A percentile compares a stretch with the other conserved stretches of the same genome.
Evolutionary conservation across 2,329 filamentous ascomycete species (phyloP).

Genomic region (Fusarium duplospermum): DNA sequence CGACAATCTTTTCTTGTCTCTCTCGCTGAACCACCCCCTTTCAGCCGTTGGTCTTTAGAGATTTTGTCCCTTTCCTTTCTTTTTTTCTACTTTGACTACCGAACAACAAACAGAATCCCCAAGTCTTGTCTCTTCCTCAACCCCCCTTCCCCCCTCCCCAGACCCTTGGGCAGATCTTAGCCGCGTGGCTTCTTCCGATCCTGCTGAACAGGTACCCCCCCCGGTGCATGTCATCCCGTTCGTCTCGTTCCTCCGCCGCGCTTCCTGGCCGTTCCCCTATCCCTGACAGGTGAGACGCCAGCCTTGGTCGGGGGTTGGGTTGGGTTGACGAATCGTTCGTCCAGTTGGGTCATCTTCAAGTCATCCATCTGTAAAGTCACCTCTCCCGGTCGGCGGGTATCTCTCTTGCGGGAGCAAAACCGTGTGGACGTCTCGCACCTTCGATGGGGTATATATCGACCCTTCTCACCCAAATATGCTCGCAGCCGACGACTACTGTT

Average conservation of each 20-base stretch:
- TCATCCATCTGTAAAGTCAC: not conserved
- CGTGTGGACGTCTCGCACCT: not conserved
- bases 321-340: not conserved
- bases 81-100: not conserved
- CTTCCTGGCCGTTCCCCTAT: not conserved
- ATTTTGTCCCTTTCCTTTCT: not conserved
- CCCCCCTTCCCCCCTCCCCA: not conserved
- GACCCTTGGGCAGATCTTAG: not conserved
- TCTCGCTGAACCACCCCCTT: not conserved
- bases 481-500: not conserved
- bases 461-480: conserved; percentile 15
- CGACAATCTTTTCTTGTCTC: not conserved
- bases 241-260: not conserved
- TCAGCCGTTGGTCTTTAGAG: not conserved
- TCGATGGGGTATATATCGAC: conserved; percentile 5
- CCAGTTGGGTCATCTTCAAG: not conserved
- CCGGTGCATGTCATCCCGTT: not conserved
- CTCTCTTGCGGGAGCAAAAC: not conserved
- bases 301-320: not conserved
- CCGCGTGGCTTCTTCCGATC: not conserved
- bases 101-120: not conserved
- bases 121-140: not conserved
- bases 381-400: not conserved
- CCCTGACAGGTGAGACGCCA: not conserved
- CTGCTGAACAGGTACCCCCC: not conserved